Conservation (phyloP, 441 rosid species). For the Hura crepitans region DNA sequence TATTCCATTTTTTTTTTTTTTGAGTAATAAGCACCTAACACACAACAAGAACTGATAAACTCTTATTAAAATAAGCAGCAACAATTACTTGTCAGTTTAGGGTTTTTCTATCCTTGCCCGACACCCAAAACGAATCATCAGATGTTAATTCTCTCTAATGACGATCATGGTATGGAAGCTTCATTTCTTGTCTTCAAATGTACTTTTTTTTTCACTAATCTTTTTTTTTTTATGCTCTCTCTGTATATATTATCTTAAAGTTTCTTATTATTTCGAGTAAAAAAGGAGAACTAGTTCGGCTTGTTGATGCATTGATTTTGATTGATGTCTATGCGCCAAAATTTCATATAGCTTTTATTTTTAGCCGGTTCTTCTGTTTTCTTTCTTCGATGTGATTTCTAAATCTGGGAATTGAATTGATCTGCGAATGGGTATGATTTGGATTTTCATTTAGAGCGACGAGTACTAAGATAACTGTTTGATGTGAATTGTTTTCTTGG, state of each 20-base stretch:
- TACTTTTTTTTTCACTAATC: neutral
- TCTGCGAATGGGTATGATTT: conserved; percentile 29
- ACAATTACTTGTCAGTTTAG: conserved; percentile 16
- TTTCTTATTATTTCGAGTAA: neutral
- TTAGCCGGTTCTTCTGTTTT: conserved; percentile 16
- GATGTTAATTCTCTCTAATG: conserved; percentile 11
- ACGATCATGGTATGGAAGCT: conserved; percentile 31
- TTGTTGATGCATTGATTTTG: conserved; percentile 16
- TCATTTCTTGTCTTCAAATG: conserved; percentile 22
- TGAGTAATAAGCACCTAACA: neutral
- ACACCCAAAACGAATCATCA: conserved; percentile 16
- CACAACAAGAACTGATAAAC: too few species aligned
- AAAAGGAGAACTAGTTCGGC: conserved; percentile 17
- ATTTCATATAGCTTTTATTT: neutral
- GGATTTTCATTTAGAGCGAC: conserved; percentile 26
- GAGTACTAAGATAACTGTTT: conserved; percentile 17
- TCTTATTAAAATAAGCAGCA: neutral
- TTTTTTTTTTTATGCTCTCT: neutral
- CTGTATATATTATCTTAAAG: neutral
- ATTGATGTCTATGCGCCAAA: conserved; percentile 10
- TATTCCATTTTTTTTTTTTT: neutral
- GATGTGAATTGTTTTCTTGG: neutral
- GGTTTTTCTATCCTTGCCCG: conserved; percentile 9
- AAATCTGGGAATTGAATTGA: conserved; percentile 30
- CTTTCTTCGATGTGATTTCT: conserved; percentile 9